Percentiles rank a stretch among this genome's conserved stretches.
phyloP scores from a whole-genome alignment of 116 monocot genomes.

The Dioscorea cayenensis region DNA sequence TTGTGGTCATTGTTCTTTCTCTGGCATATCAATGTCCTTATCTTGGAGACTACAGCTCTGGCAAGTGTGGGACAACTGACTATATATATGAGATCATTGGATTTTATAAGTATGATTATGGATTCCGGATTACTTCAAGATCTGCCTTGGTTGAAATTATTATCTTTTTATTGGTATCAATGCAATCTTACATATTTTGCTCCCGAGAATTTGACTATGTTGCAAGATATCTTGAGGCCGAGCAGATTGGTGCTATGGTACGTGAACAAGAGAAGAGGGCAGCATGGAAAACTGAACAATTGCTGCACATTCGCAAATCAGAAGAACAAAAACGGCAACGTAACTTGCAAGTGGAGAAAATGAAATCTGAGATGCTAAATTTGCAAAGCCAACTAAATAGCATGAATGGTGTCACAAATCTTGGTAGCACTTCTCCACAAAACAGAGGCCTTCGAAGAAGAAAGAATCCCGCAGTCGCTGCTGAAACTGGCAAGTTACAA shows the following conservation, averaged over 20 bases:
- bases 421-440: constrained; percentile 25
- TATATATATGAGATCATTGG: constrained; percentile 94
- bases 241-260: constrained; percentile 88
- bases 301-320: constrained; percentile 76
- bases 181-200: constrained; percentile 91
- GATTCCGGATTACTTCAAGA: constrained; percentile 86
- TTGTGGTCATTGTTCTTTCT: constrained; percentile 84
- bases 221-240: constrained; percentile 90
- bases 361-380: constrained; percentile 97
- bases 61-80: constrained; percentile 66
- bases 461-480: constrained; percentile 18
- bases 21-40: constrained; percentile 97
- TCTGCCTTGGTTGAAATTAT: constrained; percentile 95
- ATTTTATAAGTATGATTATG: constrained; percentile 98
- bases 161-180: constrained; percentile 80
- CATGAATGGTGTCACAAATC: constrained; percentile 36
- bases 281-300: constrained; percentile 82
- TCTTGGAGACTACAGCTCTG: constrained; percentile 62
- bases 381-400: constrained; percentile 73
- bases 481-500: constrained; percentile 8
- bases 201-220: constrained; percentile 87
- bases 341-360: constrained; percentile 93
- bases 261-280: constrained; percentile 93
- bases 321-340: constrained; percentile 74
- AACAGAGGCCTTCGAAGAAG: constrained; percentile 47